Percentiles rank a stretch among this genome's conserved stretches.
Evolutionary conservation across 75 land plant genomes (phyloP).

Genomic region (Sequoiadendron giganteum): DNA sequence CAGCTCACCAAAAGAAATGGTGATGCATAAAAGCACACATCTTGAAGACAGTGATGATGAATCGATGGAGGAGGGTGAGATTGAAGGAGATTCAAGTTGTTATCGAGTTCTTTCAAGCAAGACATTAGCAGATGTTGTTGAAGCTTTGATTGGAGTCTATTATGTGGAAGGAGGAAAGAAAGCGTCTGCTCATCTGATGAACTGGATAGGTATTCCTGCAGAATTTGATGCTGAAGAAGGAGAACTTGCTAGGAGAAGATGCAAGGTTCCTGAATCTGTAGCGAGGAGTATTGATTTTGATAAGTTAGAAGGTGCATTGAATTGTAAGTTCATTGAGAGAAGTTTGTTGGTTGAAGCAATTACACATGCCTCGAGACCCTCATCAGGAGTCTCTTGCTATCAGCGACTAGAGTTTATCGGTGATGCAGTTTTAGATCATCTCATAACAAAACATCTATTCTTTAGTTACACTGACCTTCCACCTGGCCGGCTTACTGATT

Average conservation of each 20-base stretch:
- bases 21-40: slow-evolving; percentile 6
- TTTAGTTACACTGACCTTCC: slow-evolving; percentile 91
- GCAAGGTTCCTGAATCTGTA: slow-evolving; percentile 70
- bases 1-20: slow-evolving; percentile 10
- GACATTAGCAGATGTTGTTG: slow-evolving; percentile 98
- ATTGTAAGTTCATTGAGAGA: slow-evolving; percentile 55
- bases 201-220: slow-evolving; percentile 95
- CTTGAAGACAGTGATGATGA: slow-evolving; percentile 47
- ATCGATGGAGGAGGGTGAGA: slow-evolving; percentile 90
- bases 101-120: slow-evolving; percentile 98
- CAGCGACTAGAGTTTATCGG: slow-evolving; percentile 98
- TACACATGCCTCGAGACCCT: slow-evolving; percentile 98
- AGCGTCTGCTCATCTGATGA: slow-evolving; percentile 93
- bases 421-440: slow-evolving; percentile 99
- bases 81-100: slow-evolving; percentile 88
- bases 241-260: slow-evolving; percentile 32
- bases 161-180: slow-evolving; percentile 96
- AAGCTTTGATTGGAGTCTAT: slow-evolving; percentile 95
- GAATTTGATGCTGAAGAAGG: slow-evolving; percentile 68
- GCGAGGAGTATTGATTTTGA: slow-evolving; percentile 82
- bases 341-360: slow-evolving; percentile 90
- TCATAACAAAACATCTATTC: slow-evolving; percentile 91
- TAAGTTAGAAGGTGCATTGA: slow-evolving; percentile 59
- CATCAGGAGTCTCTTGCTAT: slow-evolving; percentile 96
- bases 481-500: slow-evolving; percentile 95